Percentiles rank a stretch among this genome's conserved stretches.
Conservation (phyloP, 2,329 filamentous ascomycete genomes). For the Sclerotinia minor region DNA sequence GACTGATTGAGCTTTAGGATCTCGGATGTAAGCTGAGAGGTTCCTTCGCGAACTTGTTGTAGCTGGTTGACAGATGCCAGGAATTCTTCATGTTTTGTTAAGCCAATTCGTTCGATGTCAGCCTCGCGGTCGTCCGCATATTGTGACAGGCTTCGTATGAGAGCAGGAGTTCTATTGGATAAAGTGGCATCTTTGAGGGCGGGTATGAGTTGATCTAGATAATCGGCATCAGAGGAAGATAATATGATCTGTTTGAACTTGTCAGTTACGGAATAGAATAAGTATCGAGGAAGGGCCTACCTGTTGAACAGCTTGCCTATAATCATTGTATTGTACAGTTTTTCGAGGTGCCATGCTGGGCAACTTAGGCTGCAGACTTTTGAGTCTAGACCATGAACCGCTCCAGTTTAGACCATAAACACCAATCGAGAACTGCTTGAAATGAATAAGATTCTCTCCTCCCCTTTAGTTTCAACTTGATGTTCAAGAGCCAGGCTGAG, state of each 20-base stretch:
- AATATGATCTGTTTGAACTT: conserved; percentile 71
- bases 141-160: conserved; percentile 75
- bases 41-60: conserved; percentile 88
- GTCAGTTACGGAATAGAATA: conserved; percentile 7
- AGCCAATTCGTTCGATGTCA: conserved; percentile 91
- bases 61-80: conserved; percentile 90
- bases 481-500: conserved; percentile 14
- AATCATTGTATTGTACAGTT: conserved; percentile 40
- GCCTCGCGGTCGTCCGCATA: conserved; percentile 84
- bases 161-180: conserved; percentile 68
- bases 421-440: neutral
- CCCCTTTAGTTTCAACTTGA: neutral
- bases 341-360: conserved; percentile 35
- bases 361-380: neutral
- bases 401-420: neutral
- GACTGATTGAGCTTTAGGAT: conserved; percentile 92
- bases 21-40: conserved; percentile 82
- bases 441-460: neutral
- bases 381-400: neutral
- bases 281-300: conserved; percentile 27
- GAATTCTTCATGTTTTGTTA: conserved; percentile 96
- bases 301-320: conserved; percentile 40
- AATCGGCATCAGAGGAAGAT: conserved; percentile 87
- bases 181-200: conserved; percentile 86
- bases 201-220: conserved; percentile 92